Base-by-base conservation (phyloP, 2,329 filamentous ascomycete genomes). In the Colletotrichum chrysophilum region DNA sequence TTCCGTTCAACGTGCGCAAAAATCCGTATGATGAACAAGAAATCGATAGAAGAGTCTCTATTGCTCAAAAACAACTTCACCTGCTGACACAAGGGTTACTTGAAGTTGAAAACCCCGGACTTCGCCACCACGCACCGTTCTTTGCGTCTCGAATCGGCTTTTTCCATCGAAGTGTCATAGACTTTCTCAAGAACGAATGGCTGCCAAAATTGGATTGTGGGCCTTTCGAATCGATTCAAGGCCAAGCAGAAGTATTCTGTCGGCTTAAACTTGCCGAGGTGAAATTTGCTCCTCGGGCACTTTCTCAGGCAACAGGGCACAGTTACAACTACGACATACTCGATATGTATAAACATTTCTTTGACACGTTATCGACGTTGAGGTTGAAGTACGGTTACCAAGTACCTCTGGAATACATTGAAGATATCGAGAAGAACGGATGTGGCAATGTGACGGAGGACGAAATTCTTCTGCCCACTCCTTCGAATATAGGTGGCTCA, bases 161-260 rank as follows among this genome's bases (percentile, higher is more conserved):
- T 7, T 48, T 21, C n/a, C 43, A 48, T 7, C 43, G 43, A 7
- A 48, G 43, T 48, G 43, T 48, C 43, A 21, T 4, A 48, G 43
- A 21, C 2, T 48, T 48, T 5, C n/a, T 48, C 0, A 0, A 21
- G n/a, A 13, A 0, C n/a, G n/a, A 48, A 13, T 48, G 43, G 43
- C 43, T 48, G 10, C 43, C 43, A 7, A 21, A 7, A 0, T 1
- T 48, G 43, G 10, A 21, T 3, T 0, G 5, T 0, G 4, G n/a
- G 43, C 43, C 43, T 7, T 2, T 48, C 3, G n/a, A 4, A 48
- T 48, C 43, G 10, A 48, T 48, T 4, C 18, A 48, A 6, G 18
- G 2, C 5, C 43, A 48, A 13, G 43, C n/a, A 12, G 10, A 21
- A 48, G 18, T 48, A 21, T 48, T 48, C 3, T 48, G 43, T 0